Base-by-base conservation (phyloP, 495 filamentous ascomycete species). In the Penicillium diatomitis region DNA sequence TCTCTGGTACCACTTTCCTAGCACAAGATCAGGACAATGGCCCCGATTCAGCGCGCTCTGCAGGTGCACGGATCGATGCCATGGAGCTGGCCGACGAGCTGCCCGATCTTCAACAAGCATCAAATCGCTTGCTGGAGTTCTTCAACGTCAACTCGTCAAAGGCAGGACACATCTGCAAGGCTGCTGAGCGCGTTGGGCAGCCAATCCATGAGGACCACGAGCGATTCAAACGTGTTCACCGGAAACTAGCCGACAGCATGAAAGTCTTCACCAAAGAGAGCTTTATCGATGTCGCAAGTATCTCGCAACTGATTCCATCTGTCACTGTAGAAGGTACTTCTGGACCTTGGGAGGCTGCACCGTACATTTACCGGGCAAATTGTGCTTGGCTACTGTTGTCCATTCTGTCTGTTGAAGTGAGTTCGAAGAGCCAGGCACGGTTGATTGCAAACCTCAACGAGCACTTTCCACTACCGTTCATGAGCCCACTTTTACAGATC, bases 1-100 rank as follows among this genome's bases (percentile, higher is more conserved):
- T 72, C 34, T 69, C 71, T 11, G 71, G 71, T 9, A 69, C 68
- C 2, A 74, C 71, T 1, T 53, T 71, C 38, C 37, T 67, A 3
- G 46, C 51, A 6, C 51, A 52, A 6, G 48, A 55, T n/a, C 41
- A 41, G 2, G 40, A 42, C 9, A 9, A 42, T 6, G 29, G 7
- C 28, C 9, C 41, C 2, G 31, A 32, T 31, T 32, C 30, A 11
- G 29, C 38, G 6, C 56, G 56, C 0, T 59, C 59, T 7, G 66
- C 68, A 41, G 56, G 68, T 45, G 47, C 48, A 8, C 54, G 60
- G 10, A 28, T 57, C 4, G 56, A 68, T 29, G 49, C 55, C 0
- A 53, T 65, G 31, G 47, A 61, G 35, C 61, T 71, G 62, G 44
- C 63, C 4, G 65, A 73, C 30, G 58, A 62, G 10, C 50, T 74